Evolutionary conservation across 352 stramenopile genomes (phyloP).

Genomic region (Pelagophyceae sp.): DNA sequence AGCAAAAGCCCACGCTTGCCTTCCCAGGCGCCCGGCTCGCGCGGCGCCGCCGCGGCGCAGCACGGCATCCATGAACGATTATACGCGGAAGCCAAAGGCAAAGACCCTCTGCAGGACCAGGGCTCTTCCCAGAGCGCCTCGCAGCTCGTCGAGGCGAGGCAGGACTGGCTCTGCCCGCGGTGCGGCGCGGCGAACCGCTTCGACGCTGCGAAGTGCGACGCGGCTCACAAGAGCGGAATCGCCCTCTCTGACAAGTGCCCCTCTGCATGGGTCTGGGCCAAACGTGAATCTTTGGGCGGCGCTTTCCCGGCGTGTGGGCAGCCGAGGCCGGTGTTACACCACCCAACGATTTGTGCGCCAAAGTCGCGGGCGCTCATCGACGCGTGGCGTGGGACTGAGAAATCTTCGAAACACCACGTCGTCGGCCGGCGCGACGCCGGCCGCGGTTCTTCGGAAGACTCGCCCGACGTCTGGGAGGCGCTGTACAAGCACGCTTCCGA

Average conservation of each 20-base stretch:
- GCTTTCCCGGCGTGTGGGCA: background rate
- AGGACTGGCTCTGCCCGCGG: background rate
- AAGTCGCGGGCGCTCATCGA: slow-evolving; percentile 12
- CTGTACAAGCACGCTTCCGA: slow-evolving; percentile 10
- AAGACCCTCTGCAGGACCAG: background rate
- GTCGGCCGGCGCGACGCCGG: too few species aligned
- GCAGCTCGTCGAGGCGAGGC: background rate
- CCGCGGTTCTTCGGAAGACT: too few species aligned
- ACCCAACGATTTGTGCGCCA: background rate
- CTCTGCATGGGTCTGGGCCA: background rate
- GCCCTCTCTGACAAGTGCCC: background rate
- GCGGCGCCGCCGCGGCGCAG: too few species aligned
- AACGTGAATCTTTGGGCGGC: background rate
- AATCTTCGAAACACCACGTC: too few species aligned
- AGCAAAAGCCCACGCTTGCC: too few species aligned
- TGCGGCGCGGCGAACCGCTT: background rate
- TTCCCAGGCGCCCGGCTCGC: too few species aligned
- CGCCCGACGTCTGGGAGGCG: slow-evolving; percentile 5
- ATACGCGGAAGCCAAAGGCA: too few species aligned
- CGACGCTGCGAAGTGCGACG: background rate
- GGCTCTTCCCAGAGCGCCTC: background rate
- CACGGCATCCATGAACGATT: too few species aligned
- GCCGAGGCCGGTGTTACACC: background rate
- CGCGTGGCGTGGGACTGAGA: too few species aligned
- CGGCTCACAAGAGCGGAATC: too few species aligned